Conservation (phyloP, 2,329 filamentous ascomycete species). For the Aspergillus ibericus region DNA sequence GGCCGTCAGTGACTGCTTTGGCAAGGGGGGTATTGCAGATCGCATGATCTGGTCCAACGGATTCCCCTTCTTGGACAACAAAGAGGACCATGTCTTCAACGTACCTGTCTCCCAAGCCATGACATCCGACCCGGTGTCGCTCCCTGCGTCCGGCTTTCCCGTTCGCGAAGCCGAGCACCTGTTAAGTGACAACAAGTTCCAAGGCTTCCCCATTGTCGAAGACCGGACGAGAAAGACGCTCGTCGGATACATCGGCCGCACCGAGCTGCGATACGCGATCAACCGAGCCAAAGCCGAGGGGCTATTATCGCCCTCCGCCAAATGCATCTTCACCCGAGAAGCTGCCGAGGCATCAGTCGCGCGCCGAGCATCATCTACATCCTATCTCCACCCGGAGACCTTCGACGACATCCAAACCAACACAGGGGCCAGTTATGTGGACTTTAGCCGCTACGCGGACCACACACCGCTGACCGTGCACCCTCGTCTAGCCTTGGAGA, state of each 20-base stretch:
- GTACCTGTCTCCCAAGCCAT: conserved; percentile 90
- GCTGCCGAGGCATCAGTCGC: conserved; percentile 41
- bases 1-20: conserved; percentile 83
- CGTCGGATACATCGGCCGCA: conserved; percentile 88
- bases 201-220: conserved; percentile 91
- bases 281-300: conserved; percentile 73
- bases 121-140: conserved; percentile 71
- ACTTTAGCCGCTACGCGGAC: conserved; percentile 87
- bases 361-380: conserved; percentile 31
- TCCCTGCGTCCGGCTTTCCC: conserved; percentile 72
- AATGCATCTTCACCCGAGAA: conserved; percentile 69
- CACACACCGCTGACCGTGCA: conserved; percentile 87
- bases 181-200: conserved; percentile 75
- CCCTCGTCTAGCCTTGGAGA: conserved; percentile 86
- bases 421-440: conserved; percentile 60
- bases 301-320: conserved; percentile 64
- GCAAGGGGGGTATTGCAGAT: conserved; percentile 95
- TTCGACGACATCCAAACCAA: conserved; percentile 62
- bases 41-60: conserved; percentile 99
- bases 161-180: conserved; percentile 76
- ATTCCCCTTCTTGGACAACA: conserved; percentile 94
- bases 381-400: conserved; percentile 45
- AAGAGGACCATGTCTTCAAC: conserved; percentile 95
- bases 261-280: conserved; percentile 87
- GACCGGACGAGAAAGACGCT: conserved; percentile 68